Conservation (phyloP, 768 basidiomycete genomes). For the Flagelloscypha sp. region DNA sequence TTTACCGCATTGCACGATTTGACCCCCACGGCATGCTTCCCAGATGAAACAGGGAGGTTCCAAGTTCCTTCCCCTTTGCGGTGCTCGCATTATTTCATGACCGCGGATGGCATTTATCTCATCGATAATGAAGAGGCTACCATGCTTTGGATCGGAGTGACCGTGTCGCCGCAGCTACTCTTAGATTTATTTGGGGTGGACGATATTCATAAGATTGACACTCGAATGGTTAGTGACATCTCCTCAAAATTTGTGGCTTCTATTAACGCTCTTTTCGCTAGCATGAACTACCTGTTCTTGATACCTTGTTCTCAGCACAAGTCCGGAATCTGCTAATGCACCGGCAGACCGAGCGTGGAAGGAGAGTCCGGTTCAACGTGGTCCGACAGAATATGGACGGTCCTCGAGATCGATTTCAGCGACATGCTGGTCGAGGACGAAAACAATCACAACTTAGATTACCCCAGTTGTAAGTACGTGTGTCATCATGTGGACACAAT, state of each 20-base stretch:
- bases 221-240: constrained; percentile 49
- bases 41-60: constrained; percentile 53
- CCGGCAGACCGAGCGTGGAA: constrained; percentile 48
- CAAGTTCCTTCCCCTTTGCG: constrained; percentile 74
- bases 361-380: constrained; percentile 54
- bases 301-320: constrained; percentile 74
- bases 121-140: constrained; percentile 84
- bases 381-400: constrained; percentile 92
- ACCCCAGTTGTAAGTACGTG: constrained; percentile 67
- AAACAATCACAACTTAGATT: constrained; percentile 93
- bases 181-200: constrained; percentile 80
- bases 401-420: constrained; percentile 87
- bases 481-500: constrained; percentile 5
- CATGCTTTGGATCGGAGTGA: constrained; percentile 86
- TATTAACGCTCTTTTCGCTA: constrained; percentile 20
- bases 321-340: constrained; percentile 77
- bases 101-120: constrained; percentile 84
- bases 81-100: constrained; percentile 79
- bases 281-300: constrained; percentile 62
- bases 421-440: constrained; percentile 97
- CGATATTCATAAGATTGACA: constrained; percentile 61
- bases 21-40: constrained; percentile 59
- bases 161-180: constrained; percentile 74
- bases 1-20: constrained; percentile 86
- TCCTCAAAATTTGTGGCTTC: constrained; percentile 5